A percentile compares a stretch with the other conserved stretches of the same genome.
phyloP scores from a whole-genome alignment of 345 rosid species.

The Linum trigynum region DNA sequence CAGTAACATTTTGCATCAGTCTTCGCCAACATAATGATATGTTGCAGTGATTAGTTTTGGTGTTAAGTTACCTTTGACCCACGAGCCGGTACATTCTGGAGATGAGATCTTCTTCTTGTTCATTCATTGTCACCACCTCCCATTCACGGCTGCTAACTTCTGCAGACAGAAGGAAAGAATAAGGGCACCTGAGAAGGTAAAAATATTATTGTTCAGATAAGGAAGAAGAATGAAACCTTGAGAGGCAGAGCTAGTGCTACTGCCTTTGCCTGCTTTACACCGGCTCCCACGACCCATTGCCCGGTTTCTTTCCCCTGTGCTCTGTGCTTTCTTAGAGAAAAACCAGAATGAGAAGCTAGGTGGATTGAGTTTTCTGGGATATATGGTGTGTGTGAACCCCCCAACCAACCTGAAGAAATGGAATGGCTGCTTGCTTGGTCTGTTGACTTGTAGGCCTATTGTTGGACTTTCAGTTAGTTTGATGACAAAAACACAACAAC shows the following conservation, averaged over 20 bases:
- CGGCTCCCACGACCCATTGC: neutral
- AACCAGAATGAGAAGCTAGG: neutral
- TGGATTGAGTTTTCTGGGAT: neutral
- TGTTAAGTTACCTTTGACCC: conserved; percentile 42
- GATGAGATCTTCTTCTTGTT: conserved; percentile 65
- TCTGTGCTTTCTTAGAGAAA: neutral
- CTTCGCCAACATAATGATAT: neutral
- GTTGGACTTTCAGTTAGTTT: conserved; percentile 1
- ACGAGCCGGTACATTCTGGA: conserved; percentile 54
- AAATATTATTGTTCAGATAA: neutral
- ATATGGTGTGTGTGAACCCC: neutral
- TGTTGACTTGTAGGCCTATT: neutral
- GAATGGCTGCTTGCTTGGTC: neutral
- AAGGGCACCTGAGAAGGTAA: neutral
- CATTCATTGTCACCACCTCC: conserved; percentile 49
- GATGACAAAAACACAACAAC: neutral
- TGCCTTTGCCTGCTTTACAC: neutral
- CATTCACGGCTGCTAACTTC: conserved; percentile 60
- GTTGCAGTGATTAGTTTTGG: no score
- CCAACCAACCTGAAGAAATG: conserved; percentile 3
- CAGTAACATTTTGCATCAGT: neutral
- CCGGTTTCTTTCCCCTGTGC: no score
- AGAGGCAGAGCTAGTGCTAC: neutral
- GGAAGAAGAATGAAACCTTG: neutral
- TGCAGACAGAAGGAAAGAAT: conserved; percentile 15